Evolutionary conservation across 371 early-diverging fungal genomes (phyloP), one percentile per base, ranked within the genome.

Genomic region (Choanephora cucurbitarum): DNA sequence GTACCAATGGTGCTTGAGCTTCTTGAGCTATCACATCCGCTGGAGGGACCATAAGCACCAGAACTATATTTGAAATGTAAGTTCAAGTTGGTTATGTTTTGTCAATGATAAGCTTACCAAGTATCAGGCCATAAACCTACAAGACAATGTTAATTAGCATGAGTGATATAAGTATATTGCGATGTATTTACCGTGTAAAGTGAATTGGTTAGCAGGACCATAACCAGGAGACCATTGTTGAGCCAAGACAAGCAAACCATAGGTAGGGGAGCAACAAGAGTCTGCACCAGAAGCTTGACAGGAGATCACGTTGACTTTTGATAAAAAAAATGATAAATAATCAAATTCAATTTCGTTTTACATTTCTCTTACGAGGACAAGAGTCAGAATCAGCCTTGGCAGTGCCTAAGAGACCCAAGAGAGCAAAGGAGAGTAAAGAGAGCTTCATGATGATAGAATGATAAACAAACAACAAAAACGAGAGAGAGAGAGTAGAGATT

Each of bases 101-200:
- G 18, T 53, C 37, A n/a, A n/a, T n/a, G n/a, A n/a, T 31, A 10
- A 66, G 14, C 28, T 62, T 62, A 70, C 69, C 89, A 90, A 31
- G 81, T 78, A 60, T 86, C 90, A 11, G 94, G 91, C 93, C 93
- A 91, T 48, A 92, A 70, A 9, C 93, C 93, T 56, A 42, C 17
- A 42, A 23, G 22, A 21, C 31, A 17, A 43, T 15, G 19, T n/a
- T n/a, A n/a, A n/a, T n/a, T n/a, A n/a, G n/a, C n/a, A n/a, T n/a
- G n/a, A n/a, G 17, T 15, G n/a, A 33, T 5, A 17, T 48, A 6
- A 37, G 11, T 37, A 21, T 37, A 14, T n/a, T n/a, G n/a, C n/a
- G n/a, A n/a, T n/a, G n/a, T n/a, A n/a, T n/a, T n/a, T 47, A 48
- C 37, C 28, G 24, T 41, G 33, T 15, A 48, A n/a, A 49, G 66